Evolutionary conservation across 2,329 filamentous ascomycete genomes (phyloP), one percentile per base, ranked within the genome.

Genomic region (Triangularia verruculosa): DNA sequence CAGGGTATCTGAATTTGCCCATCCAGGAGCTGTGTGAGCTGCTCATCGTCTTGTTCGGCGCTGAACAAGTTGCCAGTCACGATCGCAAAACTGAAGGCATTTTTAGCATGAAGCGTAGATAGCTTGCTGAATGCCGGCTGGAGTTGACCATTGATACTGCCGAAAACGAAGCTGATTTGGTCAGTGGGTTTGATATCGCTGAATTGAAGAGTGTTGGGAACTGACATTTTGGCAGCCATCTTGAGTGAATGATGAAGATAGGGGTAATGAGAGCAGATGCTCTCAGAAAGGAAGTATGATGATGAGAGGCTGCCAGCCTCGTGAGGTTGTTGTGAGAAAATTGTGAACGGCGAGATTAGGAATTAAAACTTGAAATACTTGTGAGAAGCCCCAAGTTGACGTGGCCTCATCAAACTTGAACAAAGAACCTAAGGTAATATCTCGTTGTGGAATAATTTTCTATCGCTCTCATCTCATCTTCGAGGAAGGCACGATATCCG

Each of bases 51-150:
- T 59, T 90, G 83, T 54, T 87, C 77, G 52, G 83, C 78, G 17
- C 83, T 80, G 72, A 98, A 98, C 6, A 98, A 82, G 72, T 97
- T 90, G 61, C 95, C 95, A 9, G 87, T 86, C 30, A 97, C 79
- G 61, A 99, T 87, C 15, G 91, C 93, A 71, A 97, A 90, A 13
- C 91, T 83, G 75, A 99, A 98, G 72, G 83, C 84, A 74, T 97
- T 95, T 78, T 97, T 98, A 34, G 87, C 80, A 70, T 98, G 93
- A 2, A 98, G 81, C 9, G 86, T 85, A 8, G 88, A 82, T 20
- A 98, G 80, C 77, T 97, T 99, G 65, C 86, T 82, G 74, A 99
- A 92, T 9, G 90, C 88, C 12, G 88, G 77, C 67, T 86, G 82
- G 59, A 97, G 83, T 73, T 91, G 87, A 71, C 94, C 94, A 73